These are phyloP conservation scores for Phyllosticta citriasiana DNA, from an alignment of 2,329 filamentous ascomycete species.

Conservation along the genomic window DNA sequence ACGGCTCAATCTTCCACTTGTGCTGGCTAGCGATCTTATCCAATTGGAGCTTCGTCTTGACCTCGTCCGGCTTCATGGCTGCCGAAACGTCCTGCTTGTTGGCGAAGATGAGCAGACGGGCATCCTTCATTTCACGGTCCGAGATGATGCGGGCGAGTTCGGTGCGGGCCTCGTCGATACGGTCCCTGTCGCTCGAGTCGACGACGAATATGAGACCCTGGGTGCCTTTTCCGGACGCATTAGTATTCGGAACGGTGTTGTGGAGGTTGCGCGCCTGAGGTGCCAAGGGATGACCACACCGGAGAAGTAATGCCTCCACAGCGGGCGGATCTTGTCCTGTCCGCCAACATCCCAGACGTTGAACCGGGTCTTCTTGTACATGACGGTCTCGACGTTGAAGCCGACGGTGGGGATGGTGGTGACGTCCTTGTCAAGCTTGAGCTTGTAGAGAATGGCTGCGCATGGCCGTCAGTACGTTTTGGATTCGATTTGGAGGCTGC, in stretches of 20 bases:
- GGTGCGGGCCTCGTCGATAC: conserved; percentile 92
- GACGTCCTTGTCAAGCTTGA: conserved; percentile 98
- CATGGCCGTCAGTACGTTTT: neutral
- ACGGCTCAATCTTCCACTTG: conserved; percentile 45
- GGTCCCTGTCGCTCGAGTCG: conserved; percentile 96
- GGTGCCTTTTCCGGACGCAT: conserved; percentile 47
- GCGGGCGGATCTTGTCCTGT: conserved; percentile 98
- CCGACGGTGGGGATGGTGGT: conserved; percentile 99
- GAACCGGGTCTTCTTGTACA: conserved; percentile 99
- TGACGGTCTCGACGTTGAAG: conserved; percentile 99
- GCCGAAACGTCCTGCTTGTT: conserved; percentile 97
- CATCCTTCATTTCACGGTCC: conserved; percentile 96
- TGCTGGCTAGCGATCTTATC: conserved; percentile 42
- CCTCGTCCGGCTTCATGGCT: conserved; percentile 42
- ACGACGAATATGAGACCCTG: conserved; percentile 99
- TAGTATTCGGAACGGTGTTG: neutral
- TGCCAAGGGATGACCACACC: conserved; percentile 20
- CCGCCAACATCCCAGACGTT: conserved; percentile 99
- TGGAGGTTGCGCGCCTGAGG: neutral
- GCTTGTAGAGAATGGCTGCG: conserved; percentile 88
- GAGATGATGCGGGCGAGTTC: conserved; percentile 98
- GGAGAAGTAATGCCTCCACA: conserved; percentile 99
- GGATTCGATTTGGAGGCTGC: neutral
- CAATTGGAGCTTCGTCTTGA: conserved; percentile 38
- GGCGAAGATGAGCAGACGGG: conserved; percentile 92